Percentiles rank a stretch among this genome's conserved stretches.
These are phyloP conservation scores for Hypoxylon perforatum DNA, from an alignment of 495 filamentous ascomycete genomes.

Conservation along the genomic window DNA sequence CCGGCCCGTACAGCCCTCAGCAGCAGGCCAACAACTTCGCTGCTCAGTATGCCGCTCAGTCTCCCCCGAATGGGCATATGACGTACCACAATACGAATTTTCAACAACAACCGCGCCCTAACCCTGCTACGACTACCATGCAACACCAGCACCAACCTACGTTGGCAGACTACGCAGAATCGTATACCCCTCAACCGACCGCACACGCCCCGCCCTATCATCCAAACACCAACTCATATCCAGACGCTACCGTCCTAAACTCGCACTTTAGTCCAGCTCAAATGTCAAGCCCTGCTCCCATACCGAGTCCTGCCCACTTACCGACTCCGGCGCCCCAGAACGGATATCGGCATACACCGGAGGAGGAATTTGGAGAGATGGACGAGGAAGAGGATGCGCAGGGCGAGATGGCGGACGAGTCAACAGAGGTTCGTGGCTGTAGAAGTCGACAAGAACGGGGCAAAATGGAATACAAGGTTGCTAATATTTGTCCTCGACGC, in stretches of 20 bases:
- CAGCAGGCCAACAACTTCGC: conserved; percentile 41
- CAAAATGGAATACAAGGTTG: no score
- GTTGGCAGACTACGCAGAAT: conserved; percentile 41
- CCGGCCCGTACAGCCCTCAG: conserved; percentile 44
- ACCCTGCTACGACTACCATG: conserved; percentile 49
- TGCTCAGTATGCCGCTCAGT: conserved; percentile 42
- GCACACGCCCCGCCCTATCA: conserved; percentile 41
- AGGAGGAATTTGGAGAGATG: conserved; percentile 37
- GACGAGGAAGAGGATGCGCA: conserved; percentile 47
- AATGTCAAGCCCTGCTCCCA: conserved; percentile 35
- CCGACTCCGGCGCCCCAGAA: conserved; percentile 39
- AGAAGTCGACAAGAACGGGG: not conserved
- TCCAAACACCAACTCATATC: conserved; percentile 37
- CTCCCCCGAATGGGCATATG: conserved; percentile 42
- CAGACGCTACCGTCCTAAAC: conserved; percentile 35
- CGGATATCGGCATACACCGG: conserved; percentile 36
- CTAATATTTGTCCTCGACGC: conserved; percentile 6
- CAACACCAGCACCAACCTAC: conserved; percentile 47
- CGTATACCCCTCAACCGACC: conserved; percentile 41
- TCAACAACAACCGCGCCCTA: conserved; percentile 42
- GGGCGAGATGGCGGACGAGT: conserved; percentile 46
- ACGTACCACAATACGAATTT: conserved; percentile 34
- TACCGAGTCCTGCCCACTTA: conserved; percentile 39
- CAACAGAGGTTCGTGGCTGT: conserved; percentile 39
- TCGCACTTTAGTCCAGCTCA: conserved; percentile 44